Conservation (phyloP, 768 basidiomycete species). For the Epithele typhae region DNA sequence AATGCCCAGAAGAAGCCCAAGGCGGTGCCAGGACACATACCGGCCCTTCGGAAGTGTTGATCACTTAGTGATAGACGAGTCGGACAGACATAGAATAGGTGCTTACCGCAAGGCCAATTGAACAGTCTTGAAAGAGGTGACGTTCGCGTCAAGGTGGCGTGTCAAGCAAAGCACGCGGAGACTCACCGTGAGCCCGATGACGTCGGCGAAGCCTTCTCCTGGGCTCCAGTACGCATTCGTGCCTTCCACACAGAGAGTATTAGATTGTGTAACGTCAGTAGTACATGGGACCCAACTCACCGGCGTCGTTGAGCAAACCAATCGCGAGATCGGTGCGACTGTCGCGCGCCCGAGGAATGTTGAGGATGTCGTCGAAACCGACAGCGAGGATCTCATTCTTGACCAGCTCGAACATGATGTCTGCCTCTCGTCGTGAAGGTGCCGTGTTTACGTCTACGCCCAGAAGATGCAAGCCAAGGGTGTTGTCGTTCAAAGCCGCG, state of each 20-base stretch:
- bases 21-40: conserved; percentile 65
- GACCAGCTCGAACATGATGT: conserved; percentile 64
- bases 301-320: conserved; percentile 64
- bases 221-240: conserved; percentile 72
- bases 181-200: conserved; percentile 63
- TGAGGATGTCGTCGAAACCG: conserved; percentile 64
- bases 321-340: conserved; percentile 58
- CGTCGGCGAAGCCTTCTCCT: conserved; percentile 49
- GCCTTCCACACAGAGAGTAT: conserved; percentile 31
- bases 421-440: conserved; percentile 50
- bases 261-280: neutral
- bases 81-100: too few relatives aligned
- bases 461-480: conserved; percentile 54
- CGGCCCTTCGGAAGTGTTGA: conserved; percentile 48
- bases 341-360: conserved; percentile 59
- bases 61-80: too few relatives aligned
- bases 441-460: conserved; percentile 56
- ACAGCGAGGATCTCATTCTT: conserved; percentile 67
- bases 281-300: conserved; percentile 25
- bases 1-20: conserved; percentile 73
- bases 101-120: conserved; percentile 35
- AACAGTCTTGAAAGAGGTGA: neutral
- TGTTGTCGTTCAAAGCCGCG: conserved; percentile 53
- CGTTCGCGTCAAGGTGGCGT: neutral
- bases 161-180: too few relatives aligned